A percentile compares a stretch with the other conserved stretches of the same genome.
Conservation (phyloP, 176 grass and related monocot species). For the Hsuehochloa calcarea region DNA sequence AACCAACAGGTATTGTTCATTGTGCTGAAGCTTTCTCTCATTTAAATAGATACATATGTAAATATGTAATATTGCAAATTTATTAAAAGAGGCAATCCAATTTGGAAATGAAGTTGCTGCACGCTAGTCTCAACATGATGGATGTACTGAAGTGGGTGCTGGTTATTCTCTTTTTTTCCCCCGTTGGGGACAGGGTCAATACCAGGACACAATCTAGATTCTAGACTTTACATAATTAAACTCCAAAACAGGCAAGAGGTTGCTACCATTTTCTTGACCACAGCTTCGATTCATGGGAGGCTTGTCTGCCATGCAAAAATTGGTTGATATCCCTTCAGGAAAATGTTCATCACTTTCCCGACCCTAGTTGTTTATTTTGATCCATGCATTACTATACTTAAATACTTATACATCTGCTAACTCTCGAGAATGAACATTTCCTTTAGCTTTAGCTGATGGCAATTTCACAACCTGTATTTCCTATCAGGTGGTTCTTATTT, state of each 20-base stretch:
- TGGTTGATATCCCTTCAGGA: neutral
- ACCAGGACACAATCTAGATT: neutral
- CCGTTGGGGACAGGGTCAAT: neutral
- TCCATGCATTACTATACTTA: constrained; percentile 6
- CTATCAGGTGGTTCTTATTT: constrained; percentile 92
- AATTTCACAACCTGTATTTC: constrained; percentile 42
- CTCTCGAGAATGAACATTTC: neutral
- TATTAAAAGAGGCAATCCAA: neutral
- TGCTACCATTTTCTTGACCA: neutral
- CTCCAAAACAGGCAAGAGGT: neutral
- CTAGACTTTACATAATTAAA: constrained; percentile 5
- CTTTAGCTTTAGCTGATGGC: constrained; percentile 1
- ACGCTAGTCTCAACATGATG: constrained; percentile 11
- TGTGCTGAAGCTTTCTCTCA: constrained; percentile 16
- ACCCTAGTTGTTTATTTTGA: constrained; percentile 10
- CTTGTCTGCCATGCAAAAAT: neutral
- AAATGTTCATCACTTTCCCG: neutral
- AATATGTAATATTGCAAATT: neutral
- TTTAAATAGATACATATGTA: neutral
- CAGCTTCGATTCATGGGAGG: neutral
- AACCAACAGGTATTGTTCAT: constrained; percentile 68
- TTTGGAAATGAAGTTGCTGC: constrained; percentile 2
- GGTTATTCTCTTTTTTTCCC: constrained; percentile 6
- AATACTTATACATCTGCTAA: neutral
- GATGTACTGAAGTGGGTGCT: constrained; percentile 17